These are phyloP conservation scores for Neonectria neomacrospora DNA, from an alignment of 2,329 filamentous ascomycete species.

Conservation along the genomic window DNA sequence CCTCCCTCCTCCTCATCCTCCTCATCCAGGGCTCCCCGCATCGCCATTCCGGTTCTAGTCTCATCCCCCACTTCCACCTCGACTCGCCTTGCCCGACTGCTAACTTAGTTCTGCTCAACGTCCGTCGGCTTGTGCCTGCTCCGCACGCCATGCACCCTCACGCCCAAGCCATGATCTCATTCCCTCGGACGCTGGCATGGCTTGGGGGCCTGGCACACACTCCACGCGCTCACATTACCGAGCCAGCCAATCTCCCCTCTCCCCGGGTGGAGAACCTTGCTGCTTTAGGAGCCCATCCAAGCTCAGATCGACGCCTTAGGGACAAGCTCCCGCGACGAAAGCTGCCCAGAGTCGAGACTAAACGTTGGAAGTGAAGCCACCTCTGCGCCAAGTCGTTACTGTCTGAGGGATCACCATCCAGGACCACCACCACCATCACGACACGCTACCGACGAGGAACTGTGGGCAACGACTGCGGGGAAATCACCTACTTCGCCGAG, in stretches of 20 bases:
- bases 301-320: constrained; percentile 28
- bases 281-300: constrained; percentile 8
- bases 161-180: constrained; percentile 25
- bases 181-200: not conserved
- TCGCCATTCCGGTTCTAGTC: constrained; percentile 6
- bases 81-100: not conserved
- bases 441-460: not conserved
- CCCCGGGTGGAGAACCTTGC: constrained; percentile 12
- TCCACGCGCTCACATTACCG: constrained; percentile 22
- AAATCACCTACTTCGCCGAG: constrained; percentile 21
- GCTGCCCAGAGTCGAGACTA: not conserved
- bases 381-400: not conserved
- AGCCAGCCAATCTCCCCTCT: constrained; percentile 25
- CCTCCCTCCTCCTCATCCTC: not conserved
- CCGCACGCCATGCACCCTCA: constrained; percentile 17
- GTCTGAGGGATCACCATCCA: not conserved
- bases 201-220: constrained; percentile 1
- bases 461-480: constrained; percentile 16
- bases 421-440: not conserved
- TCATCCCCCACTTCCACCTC: constrained; percentile 5
- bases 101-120: not conserved
- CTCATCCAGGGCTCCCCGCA: not conserved
- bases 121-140: not conserved
- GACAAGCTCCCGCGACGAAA: constrained; percentile 22
- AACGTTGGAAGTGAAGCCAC: not conserved